Evolutionary conservation across 257 asterid species (phyloP).

Genomic region (Ehretia macrophylla): DNA sequence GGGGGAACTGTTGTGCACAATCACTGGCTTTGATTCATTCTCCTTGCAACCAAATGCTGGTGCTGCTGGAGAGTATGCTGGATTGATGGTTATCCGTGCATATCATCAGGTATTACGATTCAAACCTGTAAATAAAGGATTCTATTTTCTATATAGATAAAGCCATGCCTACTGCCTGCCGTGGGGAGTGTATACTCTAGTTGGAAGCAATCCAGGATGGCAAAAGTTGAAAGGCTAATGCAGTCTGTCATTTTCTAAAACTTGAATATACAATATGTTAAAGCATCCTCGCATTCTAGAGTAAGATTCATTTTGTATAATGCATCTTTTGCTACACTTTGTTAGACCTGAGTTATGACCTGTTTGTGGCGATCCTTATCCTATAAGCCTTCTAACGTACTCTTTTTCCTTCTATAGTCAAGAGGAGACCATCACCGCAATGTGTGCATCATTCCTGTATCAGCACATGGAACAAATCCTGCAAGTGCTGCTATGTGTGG

Average conservation of each 20-base stretch:
- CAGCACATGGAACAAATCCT: constrained; percentile 99
- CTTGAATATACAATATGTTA: no score
- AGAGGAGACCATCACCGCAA: constrained; percentile 96
- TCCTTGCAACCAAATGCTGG: constrained; percentile 99
- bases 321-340: neutral
- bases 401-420: constrained; percentile 42
- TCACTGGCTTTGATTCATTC: constrained; percentile 96
- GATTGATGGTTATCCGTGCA: constrained; percentile 96
- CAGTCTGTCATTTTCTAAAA: no score
- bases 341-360: no score
- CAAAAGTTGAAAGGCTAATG: no score
- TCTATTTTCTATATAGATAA: neutral
- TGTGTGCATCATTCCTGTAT: constrained; percentile 95
- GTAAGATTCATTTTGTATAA: no score
- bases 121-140: constrained; percentile 3
- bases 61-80: constrained; percentile 98
- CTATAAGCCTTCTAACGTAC: neutral
- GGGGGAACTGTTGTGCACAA: constrained; percentile 84
- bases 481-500: constrained; percentile 99
- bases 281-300: neutral
- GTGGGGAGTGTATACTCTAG: no score
- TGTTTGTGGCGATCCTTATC: neutral
- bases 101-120: constrained; percentile 67
- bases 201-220: no score
- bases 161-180: neutral